These are phyloP conservation scores for Trametes punicea DNA, from an alignment of 768 basidiomycete genomes.

Conservation along the genomic window DNA sequence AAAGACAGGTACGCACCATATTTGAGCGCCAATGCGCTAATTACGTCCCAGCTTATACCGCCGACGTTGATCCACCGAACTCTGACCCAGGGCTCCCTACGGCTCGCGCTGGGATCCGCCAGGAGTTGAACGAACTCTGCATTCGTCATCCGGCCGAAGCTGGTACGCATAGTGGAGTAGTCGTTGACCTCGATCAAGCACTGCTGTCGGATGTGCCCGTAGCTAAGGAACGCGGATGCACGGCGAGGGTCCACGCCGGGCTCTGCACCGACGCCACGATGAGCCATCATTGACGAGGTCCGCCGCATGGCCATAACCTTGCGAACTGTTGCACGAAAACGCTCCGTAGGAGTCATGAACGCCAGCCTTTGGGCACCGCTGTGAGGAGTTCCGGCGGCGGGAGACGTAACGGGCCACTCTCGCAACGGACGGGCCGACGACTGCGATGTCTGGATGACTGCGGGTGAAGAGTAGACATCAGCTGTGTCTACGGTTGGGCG, in stretches of 20 bases:
- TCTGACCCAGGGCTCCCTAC: constrained; percentile 57
- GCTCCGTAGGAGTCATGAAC: constrained; percentile 40
- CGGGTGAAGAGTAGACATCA: constrained; percentile 10
- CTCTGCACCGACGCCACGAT: constrained; percentile 55
- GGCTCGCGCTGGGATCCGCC: constrained; percentile 40
- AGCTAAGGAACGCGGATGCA: constrained; percentile 50
- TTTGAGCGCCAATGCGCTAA: constrained; percentile 61
- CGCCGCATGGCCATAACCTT: constrained; percentile 64
- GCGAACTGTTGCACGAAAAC: constrained; percentile 52
- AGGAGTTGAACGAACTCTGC: constrained; percentile 57
- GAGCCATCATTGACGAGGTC: constrained; percentile 38
- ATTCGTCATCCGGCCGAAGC: constrained; percentile 56
- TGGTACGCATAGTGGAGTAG: constrained; percentile 57
- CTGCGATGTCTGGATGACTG: neutral
- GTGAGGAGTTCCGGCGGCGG: neutral
- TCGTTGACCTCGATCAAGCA: constrained; percentile 68
- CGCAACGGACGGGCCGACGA: neutral
- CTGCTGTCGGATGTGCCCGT: constrained; percentile 54
- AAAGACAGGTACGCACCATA: constrained; percentile 45
- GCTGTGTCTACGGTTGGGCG: neutral
- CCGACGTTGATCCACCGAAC: constrained; percentile 75
- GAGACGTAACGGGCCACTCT: neutral
- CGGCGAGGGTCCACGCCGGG: constrained; percentile 70
- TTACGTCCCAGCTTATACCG: constrained; percentile 68
- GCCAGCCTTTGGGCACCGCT: constrained; percentile 11